A percentile compares a stretch with the other conserved stretches of the same genome.
Evolutionary conservation across 1,139 yeast species (phyloP).

Genomic region (Pichia inconspicua): DNA sequence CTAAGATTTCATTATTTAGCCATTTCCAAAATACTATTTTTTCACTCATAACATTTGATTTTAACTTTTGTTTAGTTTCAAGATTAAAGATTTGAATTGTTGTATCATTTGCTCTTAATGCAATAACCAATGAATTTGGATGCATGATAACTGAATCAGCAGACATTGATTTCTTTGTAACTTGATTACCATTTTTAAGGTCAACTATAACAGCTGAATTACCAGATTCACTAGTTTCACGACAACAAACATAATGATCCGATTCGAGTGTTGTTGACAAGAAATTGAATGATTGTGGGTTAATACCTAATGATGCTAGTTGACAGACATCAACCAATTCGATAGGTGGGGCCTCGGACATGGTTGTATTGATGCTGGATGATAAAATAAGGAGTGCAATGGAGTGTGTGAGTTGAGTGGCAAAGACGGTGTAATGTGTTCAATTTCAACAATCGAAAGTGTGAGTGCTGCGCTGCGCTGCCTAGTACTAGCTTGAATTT

Average conservation of each 20-base stretch:
- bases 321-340: constrained; percentile 93
- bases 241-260: constrained; percentile 80
- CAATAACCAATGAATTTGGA: constrained; percentile 79
- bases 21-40: constrained; percentile 96
- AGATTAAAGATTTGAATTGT: constrained; percentile 91
- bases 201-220: constrained; percentile 91
- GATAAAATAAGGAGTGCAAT: not conserved
- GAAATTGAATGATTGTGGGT: constrained; percentile 79
- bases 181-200: constrained; percentile 64
- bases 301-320: constrained; percentile 76
- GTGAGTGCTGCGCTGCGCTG: too few species aligned
- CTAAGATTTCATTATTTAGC: constrained; percentile 67
- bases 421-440: not conserved
- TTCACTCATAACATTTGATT: constrained; percentile 78
- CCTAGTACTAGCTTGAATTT: too few species aligned
- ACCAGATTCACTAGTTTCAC: constrained; percentile 70
- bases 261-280: constrained; percentile 91
- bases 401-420: not conserved
- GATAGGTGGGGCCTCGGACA: constrained; percentile 52
- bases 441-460: not conserved
- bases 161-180: constrained; percentile 85
- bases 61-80: constrained; percentile 78
- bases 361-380: constrained; percentile 6
- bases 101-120: constrained; percentile 92
- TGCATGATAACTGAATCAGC: constrained; percentile 98